A percentile compares a stretch with the other conserved stretches of the same genome.
These are phyloP conservation scores for Penicillium salamii DNA, from an alignment of 495 filamentous ascomycete species.

Conservation along the genomic window DNA sequence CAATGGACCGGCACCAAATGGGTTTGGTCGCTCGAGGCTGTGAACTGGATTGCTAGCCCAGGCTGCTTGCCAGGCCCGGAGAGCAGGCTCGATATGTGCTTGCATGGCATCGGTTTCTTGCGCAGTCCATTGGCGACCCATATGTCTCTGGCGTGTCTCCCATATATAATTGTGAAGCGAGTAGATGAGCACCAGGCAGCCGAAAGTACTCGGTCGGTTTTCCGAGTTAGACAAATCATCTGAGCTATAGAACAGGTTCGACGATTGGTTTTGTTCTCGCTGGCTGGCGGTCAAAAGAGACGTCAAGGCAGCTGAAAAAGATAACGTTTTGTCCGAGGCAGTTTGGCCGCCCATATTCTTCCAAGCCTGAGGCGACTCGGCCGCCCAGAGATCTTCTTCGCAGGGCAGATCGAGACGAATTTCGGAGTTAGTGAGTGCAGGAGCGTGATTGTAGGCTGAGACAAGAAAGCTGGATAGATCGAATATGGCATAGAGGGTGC, in stretches of 20 bases:
- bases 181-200: constrained; percentile 90
- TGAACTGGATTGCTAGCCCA: constrained; percentile 88
- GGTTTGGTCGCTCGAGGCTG: constrained; percentile 84
- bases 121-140: constrained; percentile 85
- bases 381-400: constrained; percentile 88
- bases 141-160: constrained; percentile 91
- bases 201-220: constrained; percentile 87
- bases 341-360: constrained; percentile 68
- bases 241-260: constrained; percentile 42
- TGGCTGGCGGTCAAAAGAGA: constrained; percentile 78
- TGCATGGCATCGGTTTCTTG: constrained; percentile 96
- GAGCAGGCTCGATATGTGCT: constrained; percentile 89
- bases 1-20: constrained; percentile 81
- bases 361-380: constrained; percentile 77
- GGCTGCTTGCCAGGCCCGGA: constrained; percentile 92
- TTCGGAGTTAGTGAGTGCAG: constrained; percentile 90
- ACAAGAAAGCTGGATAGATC: constrained; percentile 87
- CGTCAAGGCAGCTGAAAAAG: constrained; percentile 74
- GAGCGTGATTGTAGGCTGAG: constrained; percentile 87
- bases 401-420: constrained; percentile 88
- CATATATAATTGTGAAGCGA: constrained; percentile 97
- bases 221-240: constrained; percentile 57
- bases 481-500: constrained; percentile 90
- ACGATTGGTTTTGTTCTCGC: constrained; percentile 55
- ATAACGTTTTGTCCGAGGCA: constrained; percentile 60